Percentiles rank a stretch among this genome's conserved stretches.
phyloP scores from a whole-genome alignment of 257 asterid genomes.

The Lavandula angustifolia region DNA sequence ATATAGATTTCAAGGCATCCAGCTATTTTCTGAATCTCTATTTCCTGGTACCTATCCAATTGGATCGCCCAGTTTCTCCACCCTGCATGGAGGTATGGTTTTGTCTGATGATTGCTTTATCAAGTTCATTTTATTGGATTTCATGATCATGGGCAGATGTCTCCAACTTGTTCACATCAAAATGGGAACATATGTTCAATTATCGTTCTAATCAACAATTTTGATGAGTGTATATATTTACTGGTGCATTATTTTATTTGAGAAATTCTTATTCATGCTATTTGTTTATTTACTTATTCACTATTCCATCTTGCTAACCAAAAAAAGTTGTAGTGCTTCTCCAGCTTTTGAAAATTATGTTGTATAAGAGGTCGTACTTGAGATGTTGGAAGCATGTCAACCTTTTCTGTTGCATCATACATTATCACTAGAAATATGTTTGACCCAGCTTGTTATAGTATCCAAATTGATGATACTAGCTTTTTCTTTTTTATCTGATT shows the following conservation, averaged over 20 bases:
- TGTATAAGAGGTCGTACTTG: background rate
- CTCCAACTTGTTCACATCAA: background rate
- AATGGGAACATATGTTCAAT: conserved; percentile 1
- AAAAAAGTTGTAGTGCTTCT: background rate
- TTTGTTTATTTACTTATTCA: background rate
- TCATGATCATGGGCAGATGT: conserved; percentile 17
- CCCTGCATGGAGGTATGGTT: conserved; percentile 53
- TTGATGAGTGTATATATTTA: background rate
- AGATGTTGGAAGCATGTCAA: background rate
- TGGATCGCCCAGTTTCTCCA: conserved; percentile 31
- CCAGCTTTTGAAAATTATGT: background rate
- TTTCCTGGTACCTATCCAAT: conserved; percentile 45
- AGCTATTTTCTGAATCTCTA: conserved; percentile 70
- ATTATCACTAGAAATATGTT: conserved; percentile 13
- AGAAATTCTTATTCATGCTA: background rate
- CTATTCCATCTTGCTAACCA: background rate
- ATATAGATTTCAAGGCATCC: conserved; percentile 70
- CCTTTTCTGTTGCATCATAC: background rate
- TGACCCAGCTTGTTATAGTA: background rate
- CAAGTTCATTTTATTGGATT: conserved; percentile 3
- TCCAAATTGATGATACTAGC: conserved; percentile 22
- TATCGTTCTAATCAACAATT: conserved; percentile 7
- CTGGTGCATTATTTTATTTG: conserved; percentile 11
- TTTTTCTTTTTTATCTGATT: conserved; percentile 5
- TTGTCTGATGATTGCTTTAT: conserved; percentile 10